Percentiles rank a stretch among this genome's conserved stretches.
phyloP scores from a whole-genome alignment of 192 early-diverging fungal genomes.

The Coemansia sp. region DNA sequence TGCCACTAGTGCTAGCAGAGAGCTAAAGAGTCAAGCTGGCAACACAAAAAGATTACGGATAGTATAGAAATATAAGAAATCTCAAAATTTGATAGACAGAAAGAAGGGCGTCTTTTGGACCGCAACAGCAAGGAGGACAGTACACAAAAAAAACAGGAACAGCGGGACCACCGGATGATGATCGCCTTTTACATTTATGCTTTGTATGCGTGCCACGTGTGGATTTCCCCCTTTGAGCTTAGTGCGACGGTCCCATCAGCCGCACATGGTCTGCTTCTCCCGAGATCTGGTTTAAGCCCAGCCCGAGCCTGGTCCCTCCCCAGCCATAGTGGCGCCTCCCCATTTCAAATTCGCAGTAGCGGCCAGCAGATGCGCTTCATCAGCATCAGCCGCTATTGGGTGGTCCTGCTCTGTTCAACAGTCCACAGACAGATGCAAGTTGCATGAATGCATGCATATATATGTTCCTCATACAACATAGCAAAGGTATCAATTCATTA shows the following conservation, averaged over 20 bases:
- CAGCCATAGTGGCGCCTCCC: background rate
- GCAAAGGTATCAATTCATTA: background rate
- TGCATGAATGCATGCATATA: background rate
- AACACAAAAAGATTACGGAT: background rate
- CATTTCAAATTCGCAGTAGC: slow-evolving; percentile 1
- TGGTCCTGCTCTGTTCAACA: background rate
- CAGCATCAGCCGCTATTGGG: background rate
- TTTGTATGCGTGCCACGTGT: background rate
- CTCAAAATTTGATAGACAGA: background rate
- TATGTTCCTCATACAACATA: background rate
- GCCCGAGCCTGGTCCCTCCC: slow-evolving; percentile 1
- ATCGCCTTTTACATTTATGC: background rate
- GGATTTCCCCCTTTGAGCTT: slow-evolving; percentile 2
- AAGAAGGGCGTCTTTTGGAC: background rate
- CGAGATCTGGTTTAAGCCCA: slow-evolving; percentile 2
- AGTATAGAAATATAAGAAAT: background rate
- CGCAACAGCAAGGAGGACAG: background rate
- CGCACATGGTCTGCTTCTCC: background rate
- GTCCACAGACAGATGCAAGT: background rate
- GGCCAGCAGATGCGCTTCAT: background rate
- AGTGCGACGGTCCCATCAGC: background rate
- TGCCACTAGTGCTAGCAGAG: background rate
- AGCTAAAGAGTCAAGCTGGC: background rate
- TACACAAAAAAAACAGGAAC: slow-evolving; percentile 10
- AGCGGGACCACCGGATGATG: background rate